These are phyloP conservation scores for Aeschynomene evenia DNA, from an alignment of 306 rosid genomes.

Conservation along the genomic window DNA sequence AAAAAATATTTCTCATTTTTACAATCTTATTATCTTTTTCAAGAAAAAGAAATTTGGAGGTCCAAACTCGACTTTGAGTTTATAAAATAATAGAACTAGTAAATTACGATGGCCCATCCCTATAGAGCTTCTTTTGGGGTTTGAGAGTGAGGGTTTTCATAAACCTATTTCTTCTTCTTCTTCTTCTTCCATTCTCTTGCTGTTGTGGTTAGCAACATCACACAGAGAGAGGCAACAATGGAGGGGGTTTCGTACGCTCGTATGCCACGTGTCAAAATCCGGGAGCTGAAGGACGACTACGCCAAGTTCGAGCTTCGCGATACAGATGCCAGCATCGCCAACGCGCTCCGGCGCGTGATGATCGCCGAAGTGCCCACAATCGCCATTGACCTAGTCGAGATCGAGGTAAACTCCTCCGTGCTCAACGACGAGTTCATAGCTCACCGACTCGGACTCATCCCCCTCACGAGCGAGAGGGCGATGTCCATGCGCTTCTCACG, in stretches of 20 bases:
- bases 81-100: not conserved
- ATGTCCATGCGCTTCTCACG: conserved; percentile 99
- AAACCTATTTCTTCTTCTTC: not conserved
- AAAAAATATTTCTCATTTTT: too few relatives aligned
- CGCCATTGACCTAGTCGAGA: conserved; percentile 92
- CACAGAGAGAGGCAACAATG: conserved; percentile 20
- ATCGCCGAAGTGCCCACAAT: conserved; percentile 91
- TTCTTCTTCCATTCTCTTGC: not conserved
- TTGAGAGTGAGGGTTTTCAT: not conserved
- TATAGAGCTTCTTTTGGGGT: not conserved
- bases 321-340: conserved; percentile 85
- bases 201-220: not conserved
- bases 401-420: conserved; percentile 92
- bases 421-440: conserved; percentile 96
- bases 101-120: not conserved
- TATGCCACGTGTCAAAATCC: conserved; percentile 77
- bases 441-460: conserved; percentile 91
- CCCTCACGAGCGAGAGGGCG: conserved; percentile 84
- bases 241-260: conserved; percentile 81
- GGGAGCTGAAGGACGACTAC: conserved; percentile 77
- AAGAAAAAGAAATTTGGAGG: too few relatives aligned
- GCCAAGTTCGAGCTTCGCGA: conserved; percentile 83
- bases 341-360: conserved; percentile 97
- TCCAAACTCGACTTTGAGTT: not conserved
- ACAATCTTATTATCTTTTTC: too few relatives aligned